Conservation (phyloP, 148 eudicot species). For the Rhododendron henanense region DNA sequence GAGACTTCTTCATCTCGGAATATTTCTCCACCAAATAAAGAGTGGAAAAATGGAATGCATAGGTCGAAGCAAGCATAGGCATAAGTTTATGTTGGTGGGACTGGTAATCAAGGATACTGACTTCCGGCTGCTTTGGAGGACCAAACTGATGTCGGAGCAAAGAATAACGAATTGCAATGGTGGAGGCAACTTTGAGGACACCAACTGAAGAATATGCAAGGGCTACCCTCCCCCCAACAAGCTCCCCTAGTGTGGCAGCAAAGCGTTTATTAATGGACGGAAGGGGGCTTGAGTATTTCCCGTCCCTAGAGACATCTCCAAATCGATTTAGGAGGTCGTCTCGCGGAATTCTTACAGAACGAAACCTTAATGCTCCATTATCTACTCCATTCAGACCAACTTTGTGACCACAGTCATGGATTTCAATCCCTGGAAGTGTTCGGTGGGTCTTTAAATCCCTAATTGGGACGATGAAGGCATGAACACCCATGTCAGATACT, state of each 20-base stretch:
- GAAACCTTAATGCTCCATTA: slow-evolving; percentile 82
- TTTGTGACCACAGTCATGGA: slow-evolving; percentile 95
- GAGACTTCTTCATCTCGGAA: slow-evolving; percentile 83
- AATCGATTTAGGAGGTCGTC: slow-evolving; percentile 87
- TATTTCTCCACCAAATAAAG: slow-evolving; percentile 68
- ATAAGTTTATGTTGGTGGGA: slow-evolving; percentile 92
- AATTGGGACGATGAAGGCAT: slow-evolving; percentile 90
- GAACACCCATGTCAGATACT: slow-evolving; percentile 90
- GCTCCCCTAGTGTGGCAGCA: slow-evolving; percentile 90
- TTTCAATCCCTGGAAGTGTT: slow-evolving; percentile 77
- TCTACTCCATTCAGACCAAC: slow-evolving; percentile 94
- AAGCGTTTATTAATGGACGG: slow-evolving; percentile 80
- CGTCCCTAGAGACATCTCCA: slow-evolving; percentile 90
- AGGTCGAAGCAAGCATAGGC: slow-evolving; percentile 93
- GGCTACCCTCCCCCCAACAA: slow-evolving; percentile 95
- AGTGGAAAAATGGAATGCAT: slow-evolving; percentile 89
- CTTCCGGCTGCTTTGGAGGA: slow-evolving; percentile 76
- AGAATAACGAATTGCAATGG: slow-evolving; percentile 82
- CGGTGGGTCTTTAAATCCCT: slow-evolving; percentile 74
- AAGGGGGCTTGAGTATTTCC: slow-evolving; percentile 78
- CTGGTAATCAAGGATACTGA: slow-evolving; percentile 89
- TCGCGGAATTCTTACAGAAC: slow-evolving; percentile 82
- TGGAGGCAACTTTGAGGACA: slow-evolving; percentile 64
- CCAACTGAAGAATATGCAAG: slow-evolving; percentile 91
- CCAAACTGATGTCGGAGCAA: slow-evolving; percentile 86